Evolutionary conservation across 192 early-diverging fungal genomes (phyloP).

Genomic region (Pilaira anomala): DNA sequence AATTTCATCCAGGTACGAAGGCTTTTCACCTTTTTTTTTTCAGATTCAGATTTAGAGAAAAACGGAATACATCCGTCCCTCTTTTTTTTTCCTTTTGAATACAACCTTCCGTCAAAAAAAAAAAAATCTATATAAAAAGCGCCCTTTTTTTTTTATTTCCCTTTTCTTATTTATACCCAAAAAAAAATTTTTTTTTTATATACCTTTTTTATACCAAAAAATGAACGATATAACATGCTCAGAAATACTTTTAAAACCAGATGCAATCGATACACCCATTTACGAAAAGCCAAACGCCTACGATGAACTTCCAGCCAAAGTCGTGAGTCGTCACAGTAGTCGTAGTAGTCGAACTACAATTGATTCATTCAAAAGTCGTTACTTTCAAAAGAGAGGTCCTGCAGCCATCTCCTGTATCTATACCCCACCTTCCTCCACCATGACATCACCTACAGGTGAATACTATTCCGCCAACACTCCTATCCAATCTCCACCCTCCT

Average conservation of each 20-base stretch:
- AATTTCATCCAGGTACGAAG: too few relatives aligned
- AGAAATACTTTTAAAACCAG: slow-evolving; percentile 11
- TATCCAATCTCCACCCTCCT: not conserved
- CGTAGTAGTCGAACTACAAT: not conserved
- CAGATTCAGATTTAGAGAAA: too few relatives aligned
- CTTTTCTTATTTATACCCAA: too few relatives aligned
- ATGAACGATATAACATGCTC: too few relatives aligned
- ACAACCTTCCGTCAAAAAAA: too few relatives aligned
- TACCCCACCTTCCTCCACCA: not conserved
- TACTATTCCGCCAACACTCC: slow-evolving; percentile 6
- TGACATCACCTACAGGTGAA: not conserved
- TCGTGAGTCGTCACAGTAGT: slow-evolving; percentile 5
- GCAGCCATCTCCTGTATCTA: not conserved
- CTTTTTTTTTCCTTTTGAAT: too few relatives aligned
- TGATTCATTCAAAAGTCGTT: not conserved
- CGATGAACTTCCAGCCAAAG: slow-evolving; percentile 13
- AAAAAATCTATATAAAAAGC: too few relatives aligned
- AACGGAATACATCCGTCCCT: too few relatives aligned
- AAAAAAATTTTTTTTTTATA: too few relatives aligned
- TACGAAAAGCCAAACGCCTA: slow-evolving; percentile 35
- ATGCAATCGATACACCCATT: slow-evolving; percentile 19
- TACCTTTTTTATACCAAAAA: too few relatives aligned
- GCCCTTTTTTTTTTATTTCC: too few relatives aligned
- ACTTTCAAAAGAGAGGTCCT: not conserved
- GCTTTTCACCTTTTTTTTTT: too few relatives aligned